phyloP scores from a whole-genome alignment of 2,329 filamentous ascomycete species.

The Cladophialophora psammophila region DNA sequence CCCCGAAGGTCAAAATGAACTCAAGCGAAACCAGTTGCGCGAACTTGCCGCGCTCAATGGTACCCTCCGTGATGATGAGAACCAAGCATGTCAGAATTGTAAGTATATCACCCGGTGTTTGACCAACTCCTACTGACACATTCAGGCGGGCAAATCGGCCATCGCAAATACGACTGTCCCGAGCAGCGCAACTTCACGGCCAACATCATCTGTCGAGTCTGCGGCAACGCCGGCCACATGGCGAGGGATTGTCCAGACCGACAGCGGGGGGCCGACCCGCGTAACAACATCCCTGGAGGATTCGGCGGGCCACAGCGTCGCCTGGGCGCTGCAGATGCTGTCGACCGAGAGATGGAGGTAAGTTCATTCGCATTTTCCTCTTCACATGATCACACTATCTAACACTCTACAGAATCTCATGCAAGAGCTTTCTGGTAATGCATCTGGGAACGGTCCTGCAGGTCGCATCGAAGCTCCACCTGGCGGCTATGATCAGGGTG shows the following conservation, averaged over 20 bases:
- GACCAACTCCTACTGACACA: constrained; percentile 13
- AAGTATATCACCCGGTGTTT: constrained; percentile 44
- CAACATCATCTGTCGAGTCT: constrained; percentile 98
- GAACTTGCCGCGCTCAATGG: constrained; percentile 98
- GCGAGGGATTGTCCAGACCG: constrained; percentile 96
- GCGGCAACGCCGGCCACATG: constrained; percentile 98
- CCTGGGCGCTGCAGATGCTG: constrained; percentile 79
- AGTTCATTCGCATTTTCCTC: constrained; percentile 45
- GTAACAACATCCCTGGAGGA: constrained; percentile 70
- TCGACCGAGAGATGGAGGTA: constrained; percentile 95
- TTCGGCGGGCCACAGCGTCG: constrained; percentile 65
- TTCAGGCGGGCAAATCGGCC: constrained; percentile 86
- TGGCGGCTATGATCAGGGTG: constrained; percentile 56
- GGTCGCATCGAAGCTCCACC: constrained; percentile 88
- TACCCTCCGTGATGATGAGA: constrained; percentile 98
- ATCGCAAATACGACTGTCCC: constrained; percentile 98
- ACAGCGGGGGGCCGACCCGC: constrained; percentile 89
- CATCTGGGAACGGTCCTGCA: constrained; percentile 65
- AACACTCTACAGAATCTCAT: constrained; percentile 76
- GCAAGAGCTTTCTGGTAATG: constrained; percentile 89
- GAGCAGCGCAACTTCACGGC: constrained; percentile 99
- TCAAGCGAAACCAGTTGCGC: constrained; percentile 97
- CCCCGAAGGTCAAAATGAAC: constrained; percentile 96
- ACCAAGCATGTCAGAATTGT: constrained; percentile 98
- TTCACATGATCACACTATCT: constrained; percentile 35